These are phyloP conservation scores for Ambrosiella beaveri DNA, from an alignment of 2,329 filamentous ascomycete genomes.

Conservation along the genomic window DNA sequence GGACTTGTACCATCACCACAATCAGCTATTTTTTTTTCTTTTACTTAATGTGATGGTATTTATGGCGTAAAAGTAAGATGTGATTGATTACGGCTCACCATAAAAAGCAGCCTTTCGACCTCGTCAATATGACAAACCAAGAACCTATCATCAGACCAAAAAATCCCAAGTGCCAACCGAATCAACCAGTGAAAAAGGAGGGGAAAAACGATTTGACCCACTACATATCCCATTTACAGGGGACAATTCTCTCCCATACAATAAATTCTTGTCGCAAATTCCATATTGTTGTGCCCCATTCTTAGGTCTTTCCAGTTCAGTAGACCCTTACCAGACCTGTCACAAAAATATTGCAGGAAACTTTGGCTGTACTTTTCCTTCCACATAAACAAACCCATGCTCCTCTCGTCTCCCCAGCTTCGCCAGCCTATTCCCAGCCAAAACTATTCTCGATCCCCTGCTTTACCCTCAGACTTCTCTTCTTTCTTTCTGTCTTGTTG, in stretches of 20 bases:
- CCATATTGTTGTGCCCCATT: conserved; percentile 8
- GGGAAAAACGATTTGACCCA: background rate
- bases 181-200: too few species aligned
- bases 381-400: background rate
- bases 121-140: too few species aligned
- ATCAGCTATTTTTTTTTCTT: background rate
- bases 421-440: background rate
- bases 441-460: background rate
- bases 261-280: background rate
- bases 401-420: background rate
- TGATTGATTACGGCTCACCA: too few species aligned
- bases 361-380: background rate
- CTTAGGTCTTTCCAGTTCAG: background rate
- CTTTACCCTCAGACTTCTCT: background rate
- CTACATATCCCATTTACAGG: background rate
- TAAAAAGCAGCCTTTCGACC: too few species aligned
- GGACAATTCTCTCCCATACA: background rate
- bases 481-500: conserved; percentile 2
- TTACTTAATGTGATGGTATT: background rate
- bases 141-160: too few species aligned
- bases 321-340: background rate
- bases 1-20: background rate
- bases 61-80: too few species aligned
- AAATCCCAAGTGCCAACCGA: too few species aligned
- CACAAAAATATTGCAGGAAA: background rate